Conservation (phyloP, 257 asterid genomes). For the Eustoma russellianum region DNA sequence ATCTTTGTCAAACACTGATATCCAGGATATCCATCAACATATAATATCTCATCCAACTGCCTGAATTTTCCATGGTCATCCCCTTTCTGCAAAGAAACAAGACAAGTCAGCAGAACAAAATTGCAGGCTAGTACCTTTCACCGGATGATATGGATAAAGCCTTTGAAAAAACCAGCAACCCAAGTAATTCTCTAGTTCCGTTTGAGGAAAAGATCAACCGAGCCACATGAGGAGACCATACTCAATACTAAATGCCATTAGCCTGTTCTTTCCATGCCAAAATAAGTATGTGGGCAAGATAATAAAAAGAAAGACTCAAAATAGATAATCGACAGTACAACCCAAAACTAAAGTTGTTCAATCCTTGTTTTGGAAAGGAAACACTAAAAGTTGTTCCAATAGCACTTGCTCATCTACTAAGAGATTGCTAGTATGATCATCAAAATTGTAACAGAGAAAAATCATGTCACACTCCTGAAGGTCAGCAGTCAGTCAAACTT, state of each 20-base stretch:
- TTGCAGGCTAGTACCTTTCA: neutral
- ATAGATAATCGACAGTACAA: no score
- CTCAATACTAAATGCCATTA: neutral
- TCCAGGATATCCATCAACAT: conserved; percentile 63
- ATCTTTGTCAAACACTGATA: conserved; percentile 51
- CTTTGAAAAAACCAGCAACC: neutral
- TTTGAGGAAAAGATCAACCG: no score
- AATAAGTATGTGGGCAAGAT: neutral
- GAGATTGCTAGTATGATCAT: neutral
- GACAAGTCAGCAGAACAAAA: neutral
- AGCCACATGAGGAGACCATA: no score
- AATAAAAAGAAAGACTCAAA: neutral
- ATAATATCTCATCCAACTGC: conserved; percentile 81
- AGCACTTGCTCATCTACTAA: neutral
- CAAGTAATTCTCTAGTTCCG: no score
- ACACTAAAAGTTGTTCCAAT: neutral
- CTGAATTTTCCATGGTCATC: conserved; percentile 84
- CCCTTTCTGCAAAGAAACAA: conserved; percentile 51
- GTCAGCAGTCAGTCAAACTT: neutral
- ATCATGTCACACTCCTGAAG: neutral
- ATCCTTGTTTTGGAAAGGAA: neutral
- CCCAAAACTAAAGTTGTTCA: no score
- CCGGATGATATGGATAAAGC: neutral
- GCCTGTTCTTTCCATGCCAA: neutral
- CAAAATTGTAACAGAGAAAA: neutral